Evolutionary conservation across 2,329 filamentous ascomycete genomes (phyloP).

Genomic region (Lecanicillium sp.): DNA sequence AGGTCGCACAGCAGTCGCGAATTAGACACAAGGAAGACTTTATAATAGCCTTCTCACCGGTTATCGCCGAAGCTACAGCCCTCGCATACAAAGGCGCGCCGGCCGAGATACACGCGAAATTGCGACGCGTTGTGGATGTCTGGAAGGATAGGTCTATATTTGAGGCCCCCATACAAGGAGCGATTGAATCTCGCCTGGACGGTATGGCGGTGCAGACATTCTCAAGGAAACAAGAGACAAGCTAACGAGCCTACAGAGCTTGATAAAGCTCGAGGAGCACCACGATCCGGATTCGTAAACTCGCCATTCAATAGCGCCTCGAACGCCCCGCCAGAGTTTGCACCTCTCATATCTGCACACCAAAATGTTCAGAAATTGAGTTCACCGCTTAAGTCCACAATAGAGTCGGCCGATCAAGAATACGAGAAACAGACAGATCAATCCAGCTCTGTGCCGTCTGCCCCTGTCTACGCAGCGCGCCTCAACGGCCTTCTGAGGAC

Average conservation of each 20-base stretch:
- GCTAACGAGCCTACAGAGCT: conserved; percentile 38
- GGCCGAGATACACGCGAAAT: conserved; percentile 77
- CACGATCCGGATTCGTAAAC: conserved; percentile 42
- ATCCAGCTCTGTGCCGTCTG: conserved; percentile 58
- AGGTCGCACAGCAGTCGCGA: conserved; percentile 94
- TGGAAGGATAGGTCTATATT: conserved; percentile 88
- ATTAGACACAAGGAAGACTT: conserved; percentile 90
- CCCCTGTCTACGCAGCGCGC: conserved; percentile 85
- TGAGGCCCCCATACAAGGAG: conserved; percentile 67
- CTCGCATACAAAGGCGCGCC: conserved; percentile 86
- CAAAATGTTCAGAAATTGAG: conserved; percentile 66
- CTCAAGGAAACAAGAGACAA: conserved; percentile 11
- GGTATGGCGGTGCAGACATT: conserved; percentile 43
- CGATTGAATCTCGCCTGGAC: conserved; percentile 70
- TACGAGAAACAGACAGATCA: conserved; percentile 78
- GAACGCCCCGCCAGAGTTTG: conserved; percentile 55
- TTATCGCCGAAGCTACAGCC: conserved; percentile 84
- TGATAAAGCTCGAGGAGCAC: conserved; percentile 48
- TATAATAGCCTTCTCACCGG: conserved; percentile 78
- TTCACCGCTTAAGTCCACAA: conserved; percentile 55
- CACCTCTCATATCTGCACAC: conserved; percentile 65
- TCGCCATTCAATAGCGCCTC: conserved; percentile 48
- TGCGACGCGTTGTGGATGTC: conserved; percentile 85
- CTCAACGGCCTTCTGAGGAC: conserved; percentile 85
- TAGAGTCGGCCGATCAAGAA: conserved; percentile 68